Conservation (phyloP, 192 early-diverging fungal genomes). For the Obelidium mucronatum region DNA sequence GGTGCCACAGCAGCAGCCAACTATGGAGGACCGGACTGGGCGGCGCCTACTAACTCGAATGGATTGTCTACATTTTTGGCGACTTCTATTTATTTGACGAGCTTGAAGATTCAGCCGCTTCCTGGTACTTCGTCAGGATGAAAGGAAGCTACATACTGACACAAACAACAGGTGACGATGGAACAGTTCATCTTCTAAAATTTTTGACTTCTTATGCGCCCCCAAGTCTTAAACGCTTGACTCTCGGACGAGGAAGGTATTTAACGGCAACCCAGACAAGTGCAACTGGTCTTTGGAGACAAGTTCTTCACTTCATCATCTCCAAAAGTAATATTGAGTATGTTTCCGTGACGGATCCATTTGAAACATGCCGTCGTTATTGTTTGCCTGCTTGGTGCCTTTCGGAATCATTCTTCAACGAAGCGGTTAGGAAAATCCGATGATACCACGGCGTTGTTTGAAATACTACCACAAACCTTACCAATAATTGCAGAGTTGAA, state of each 20-base stretch:
- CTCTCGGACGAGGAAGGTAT: constrained; percentile 18
- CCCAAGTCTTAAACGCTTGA: background rate
- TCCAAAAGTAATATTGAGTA: background rate
- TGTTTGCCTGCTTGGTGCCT: constrained; percentile 1
- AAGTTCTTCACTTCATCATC: background rate
- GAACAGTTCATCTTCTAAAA: constrained; percentile 15
- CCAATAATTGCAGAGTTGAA: background rate
- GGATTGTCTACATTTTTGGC: background rate
- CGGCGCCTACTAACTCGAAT: background rate
- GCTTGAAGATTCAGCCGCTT: background rate
- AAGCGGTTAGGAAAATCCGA: background rate
- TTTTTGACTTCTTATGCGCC: constrained; percentile 9
- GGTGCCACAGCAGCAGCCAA: constrained; percentile 1
- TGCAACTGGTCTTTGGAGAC: constrained; percentile 6
- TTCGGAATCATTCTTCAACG: background rate
- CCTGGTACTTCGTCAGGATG: background rate
- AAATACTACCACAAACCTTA: background rate
- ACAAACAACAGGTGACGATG: constrained; percentile 22
- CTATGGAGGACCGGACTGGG: constrained; percentile 21
- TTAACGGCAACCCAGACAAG: background rate
- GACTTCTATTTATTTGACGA: background rate
- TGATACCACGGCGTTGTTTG: background rate
- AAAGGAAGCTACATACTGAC: background rate
- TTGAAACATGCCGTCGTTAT: background rate
- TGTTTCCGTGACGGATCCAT: constrained; percentile 2